Evolutionary conservation across 306 rosid species (phyloP), one percentile per base, ranked within the genome.

Genomic region (Senna tora): DNA sequence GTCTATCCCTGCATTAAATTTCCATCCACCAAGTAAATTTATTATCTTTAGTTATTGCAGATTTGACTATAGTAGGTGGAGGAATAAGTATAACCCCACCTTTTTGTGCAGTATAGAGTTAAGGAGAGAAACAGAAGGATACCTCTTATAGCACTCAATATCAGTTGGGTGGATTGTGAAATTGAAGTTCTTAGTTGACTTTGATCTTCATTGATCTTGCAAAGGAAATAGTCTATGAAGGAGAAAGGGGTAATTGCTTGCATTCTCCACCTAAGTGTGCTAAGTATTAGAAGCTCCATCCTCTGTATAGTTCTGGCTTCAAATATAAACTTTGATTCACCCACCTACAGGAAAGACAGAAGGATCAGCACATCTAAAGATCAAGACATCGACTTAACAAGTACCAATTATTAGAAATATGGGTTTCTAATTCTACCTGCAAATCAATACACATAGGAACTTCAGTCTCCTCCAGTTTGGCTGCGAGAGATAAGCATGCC

Each of bases 261-360:
- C 99, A 95, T 89, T 82, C 91, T 95, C 99, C 99, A 95, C 50
- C 80, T 81, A 77, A 95, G 79, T 54, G 97, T 88, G 82, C 90
- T 89, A 50, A 95, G 86, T 28, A 95, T 87, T 43, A 95, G 74
- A 81, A 95, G 99, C 79, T 95, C 99, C 99, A 95, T 95, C 70
- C 96, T 88, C 75, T 82, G 82, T 14, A 95, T 95, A 32, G 99
- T 89, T 79, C 85, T 87, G 15, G 97, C 91, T 75, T 95, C 99
- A 73, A 95, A 95, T 54, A 95, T 76, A 76, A 82, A 88, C 61
- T 79, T 91, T 0, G 97, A 80, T 39, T 86, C 97, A 32, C 90
- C 90, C 63, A 95, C 90, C 99, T 95, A 74, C n/a, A 5, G 1
- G 2, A 9, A 62, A 81, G 49, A 45, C 38, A 75, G 6, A 36